These are phyloP conservation scores for Castanopsis chinensis DNA, from an alignment of 306 rosid genomes.

Conservation along the genomic window DNA sequence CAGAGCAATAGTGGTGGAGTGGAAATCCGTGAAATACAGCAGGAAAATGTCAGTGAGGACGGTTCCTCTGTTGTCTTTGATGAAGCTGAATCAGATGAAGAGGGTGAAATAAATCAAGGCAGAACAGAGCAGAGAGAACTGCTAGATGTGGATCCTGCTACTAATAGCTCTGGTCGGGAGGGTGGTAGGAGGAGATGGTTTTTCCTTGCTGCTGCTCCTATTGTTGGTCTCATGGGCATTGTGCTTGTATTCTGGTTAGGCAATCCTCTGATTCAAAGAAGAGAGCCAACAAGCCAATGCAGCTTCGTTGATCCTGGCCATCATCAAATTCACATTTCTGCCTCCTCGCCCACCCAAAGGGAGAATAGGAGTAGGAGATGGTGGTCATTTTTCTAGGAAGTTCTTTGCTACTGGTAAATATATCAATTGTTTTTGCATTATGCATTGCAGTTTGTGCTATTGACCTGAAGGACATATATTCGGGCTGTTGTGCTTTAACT, in stretches of 20 bases:
- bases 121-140: conserved; percentile 25
- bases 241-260: conserved; percentile 86
- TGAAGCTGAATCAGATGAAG: conserved; percentile 46
- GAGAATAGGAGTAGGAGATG: conserved; percentile 77
- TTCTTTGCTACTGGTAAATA: conserved; percentile 17
- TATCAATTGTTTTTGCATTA: conserved; percentile 23
- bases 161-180: conserved; percentile 34
- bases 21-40: conserved; percentile 39
- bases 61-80: conserved; percentile 40
- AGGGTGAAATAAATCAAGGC: conserved; percentile 25
- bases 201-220: conserved; percentile 84
- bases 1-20: conserved; percentile 30
- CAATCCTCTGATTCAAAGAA: conserved; percentile 52
- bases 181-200: conserved; percentile 77
- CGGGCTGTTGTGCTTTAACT: background rate
- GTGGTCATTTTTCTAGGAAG: conserved; percentile 74
- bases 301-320: conserved; percentile 36
- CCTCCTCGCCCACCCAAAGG: conserved; percentile 47
- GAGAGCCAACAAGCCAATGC: conserved; percentile 25
- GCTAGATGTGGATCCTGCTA: conserved; percentile 18
- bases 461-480: background rate
- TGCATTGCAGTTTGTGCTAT: conserved; percentile 15
- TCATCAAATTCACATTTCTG: conserved; percentile 27
- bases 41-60: conserved; percentile 39
- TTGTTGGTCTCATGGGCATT: conserved; percentile 77